Evolutionary conservation across 2,329 filamentous ascomycete species (phyloP).

Genomic region (Fusarium concolor): DNA sequence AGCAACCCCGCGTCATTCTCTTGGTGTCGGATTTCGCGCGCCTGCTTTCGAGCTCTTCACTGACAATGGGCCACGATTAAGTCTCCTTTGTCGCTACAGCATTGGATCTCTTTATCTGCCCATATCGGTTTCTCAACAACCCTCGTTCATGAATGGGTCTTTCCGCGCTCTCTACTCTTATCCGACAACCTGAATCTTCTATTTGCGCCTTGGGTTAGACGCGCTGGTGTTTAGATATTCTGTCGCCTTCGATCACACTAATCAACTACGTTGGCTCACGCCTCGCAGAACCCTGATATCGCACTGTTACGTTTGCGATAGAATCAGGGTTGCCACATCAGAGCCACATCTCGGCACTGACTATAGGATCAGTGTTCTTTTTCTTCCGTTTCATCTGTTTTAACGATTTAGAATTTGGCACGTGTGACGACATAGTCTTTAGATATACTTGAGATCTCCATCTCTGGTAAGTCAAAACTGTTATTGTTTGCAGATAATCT

Average conservation of each 20-base stretch:
- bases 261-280: constrained; percentile 42
- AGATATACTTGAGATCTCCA: constrained; percentile 47
- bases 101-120: constrained; percentile 32
- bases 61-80: constrained; percentile 53
- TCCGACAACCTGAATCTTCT: constrained; percentile 44
- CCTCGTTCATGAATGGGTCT: constrained; percentile 46
- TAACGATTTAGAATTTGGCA: constrained; percentile 47
- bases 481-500: constrained; percentile 3
- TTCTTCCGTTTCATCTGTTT: constrained; percentile 41
- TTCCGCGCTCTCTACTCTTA: constrained; percentile 34
- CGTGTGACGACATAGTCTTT: constrained; percentile 44
- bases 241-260: constrained; percentile 39
- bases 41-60: constrained; percentile 46
- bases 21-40: constrained; percentile 42
- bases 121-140: constrained; percentile 20
- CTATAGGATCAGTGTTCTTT: constrained; percentile 30
- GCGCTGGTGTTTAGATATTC: constrained; percentile 55
- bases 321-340: constrained; percentile 38
- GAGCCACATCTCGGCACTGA: constrained; percentile 32
- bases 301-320: constrained; percentile 39
- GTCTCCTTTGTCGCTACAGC: constrained; percentile 42
- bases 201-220: constrained; percentile 54
- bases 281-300: constrained; percentile 31
- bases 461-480: constrained; percentile 40
- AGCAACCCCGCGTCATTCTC: constrained; percentile 44